These are phyloP conservation scores for Trichoderma koningiopsis DNA, from an alignment of 2,329 filamentous ascomycete genomes.

Conservation along the genomic window DNA sequence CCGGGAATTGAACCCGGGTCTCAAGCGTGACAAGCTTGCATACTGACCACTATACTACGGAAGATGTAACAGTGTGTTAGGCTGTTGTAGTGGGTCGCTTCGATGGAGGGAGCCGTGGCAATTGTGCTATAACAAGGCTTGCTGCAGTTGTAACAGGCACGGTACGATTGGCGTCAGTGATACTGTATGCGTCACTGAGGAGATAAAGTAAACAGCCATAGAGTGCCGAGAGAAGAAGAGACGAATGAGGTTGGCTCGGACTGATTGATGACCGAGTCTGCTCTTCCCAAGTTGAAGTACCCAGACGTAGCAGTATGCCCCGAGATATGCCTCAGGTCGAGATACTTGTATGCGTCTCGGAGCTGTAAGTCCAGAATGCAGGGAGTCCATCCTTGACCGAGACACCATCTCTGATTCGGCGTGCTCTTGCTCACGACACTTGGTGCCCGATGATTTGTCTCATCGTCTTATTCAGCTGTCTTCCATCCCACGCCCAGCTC, in stretches of 20 bases:
- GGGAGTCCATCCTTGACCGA: neutral
- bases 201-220: neutral
- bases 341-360: neutral
- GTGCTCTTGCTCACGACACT: slow-evolving; percentile 12
- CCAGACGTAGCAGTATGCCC: neutral
- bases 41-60: slow-evolving; percentile 33
- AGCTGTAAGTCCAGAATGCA: neutral
- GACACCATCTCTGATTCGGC: neutral
- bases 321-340: neutral
- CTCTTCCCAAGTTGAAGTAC: neutral
- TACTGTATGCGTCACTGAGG: neutral
- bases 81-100: slow-evolving; percentile 23
- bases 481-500: neutral
- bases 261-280: neutral
- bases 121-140: neutral
- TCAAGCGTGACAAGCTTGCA: slow-evolving; percentile 33
- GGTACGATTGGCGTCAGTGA: neutral
- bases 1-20: slow-evolving; percentile 33
- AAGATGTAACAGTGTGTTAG: slow-evolving; percentile 21
- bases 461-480: slow-evolving; percentile 1
- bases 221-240: neutral
- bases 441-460: slow-evolving; percentile 17
- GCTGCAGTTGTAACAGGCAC: neutral
- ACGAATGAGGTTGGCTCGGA: neutral
- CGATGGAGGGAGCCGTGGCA: neutral